A percentile compares a stretch with the other conserved stretches of the same genome.
These are phyloP conservation scores for Carex arenaria DNA, from an alignment of 202 grass and related monocot species.

Conservation along the genomic window DNA sequence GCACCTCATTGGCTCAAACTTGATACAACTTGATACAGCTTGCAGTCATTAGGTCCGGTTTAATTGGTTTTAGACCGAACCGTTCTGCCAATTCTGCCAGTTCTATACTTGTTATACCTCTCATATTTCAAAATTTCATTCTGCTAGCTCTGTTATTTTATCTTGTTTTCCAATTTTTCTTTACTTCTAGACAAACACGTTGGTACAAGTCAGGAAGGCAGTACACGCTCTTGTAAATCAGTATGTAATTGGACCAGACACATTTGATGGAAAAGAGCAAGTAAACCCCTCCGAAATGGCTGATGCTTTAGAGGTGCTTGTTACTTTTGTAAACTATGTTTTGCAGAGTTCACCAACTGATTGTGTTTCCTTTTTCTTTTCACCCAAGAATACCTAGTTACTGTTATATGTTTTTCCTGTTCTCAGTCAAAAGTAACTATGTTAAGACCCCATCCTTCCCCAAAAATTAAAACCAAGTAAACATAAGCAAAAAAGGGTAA, in stretches of 20 bases:
- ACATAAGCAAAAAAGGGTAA: not conserved
- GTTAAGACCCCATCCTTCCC: not conserved
- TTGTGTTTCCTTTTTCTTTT: not conserved
- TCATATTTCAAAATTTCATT: constrained; percentile 2
- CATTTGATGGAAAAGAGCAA: constrained; percentile 36
- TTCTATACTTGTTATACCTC: not conserved
- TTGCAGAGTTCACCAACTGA: not conserved
- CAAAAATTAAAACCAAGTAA: not conserved
- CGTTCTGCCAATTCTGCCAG: too few relatives aligned
- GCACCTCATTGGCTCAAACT: too few relatives aligned
- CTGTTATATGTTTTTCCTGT: not conserved
- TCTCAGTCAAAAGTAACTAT: not conserved
- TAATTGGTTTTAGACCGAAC: too few relatives aligned
- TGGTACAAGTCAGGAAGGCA: constrained; percentile 63
- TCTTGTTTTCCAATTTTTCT: not conserved
- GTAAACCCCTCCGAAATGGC: constrained; percentile 39
- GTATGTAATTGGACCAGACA: constrained; percentile 29
- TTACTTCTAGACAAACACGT: constrained; percentile 48
- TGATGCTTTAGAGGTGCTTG: constrained; percentile 81
- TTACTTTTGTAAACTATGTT: not conserved
- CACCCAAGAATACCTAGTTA: not conserved
- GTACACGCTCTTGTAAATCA: constrained; percentile 55
- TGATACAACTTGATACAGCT: too few relatives aligned
- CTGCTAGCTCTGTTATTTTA: not conserved
- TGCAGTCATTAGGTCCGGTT: too few relatives aligned